Evolutionary conservation across 2,329 filamentous ascomycete species (phyloP), one percentile per base, ranked within the genome.

Genomic region (Arthroderma sp.): DNA sequence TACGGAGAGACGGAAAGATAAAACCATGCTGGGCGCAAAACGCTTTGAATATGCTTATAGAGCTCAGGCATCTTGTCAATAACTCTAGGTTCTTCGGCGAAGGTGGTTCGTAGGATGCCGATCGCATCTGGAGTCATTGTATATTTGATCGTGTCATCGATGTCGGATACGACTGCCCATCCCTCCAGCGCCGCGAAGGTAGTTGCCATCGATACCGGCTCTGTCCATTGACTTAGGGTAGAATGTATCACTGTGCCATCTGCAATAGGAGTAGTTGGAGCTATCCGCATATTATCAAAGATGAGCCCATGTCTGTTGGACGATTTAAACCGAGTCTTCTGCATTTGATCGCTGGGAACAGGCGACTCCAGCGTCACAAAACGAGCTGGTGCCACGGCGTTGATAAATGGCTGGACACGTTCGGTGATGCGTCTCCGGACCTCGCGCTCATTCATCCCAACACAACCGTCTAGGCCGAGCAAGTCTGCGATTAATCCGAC

Each of bases 101-200:
- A 95, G 0, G 89, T 96, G 42, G 82, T 82, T 39, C 77, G 74
- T 4, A 96, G 69, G 55, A 95, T 89, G 2, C 86, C 86, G 5
- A 83, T 72, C 0, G 86, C 80, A 41, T 85, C 82, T 37, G 80
- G 77, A 0, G 89, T 94, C 61, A 83, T 72, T 0, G 89, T 95
- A 53, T 88, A 69, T 65, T 96, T 95, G 69, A 96, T 94, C 0
- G 88, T 94, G 64, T 96, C 89, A 58, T 96, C 91, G 53, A 96
- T 77, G 56, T 96, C 89, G 34, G 83, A 89, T 51, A 95, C 80
- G 8, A 96, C 67, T 8, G 77, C 78, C 87, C 87, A 95, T 5
- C 89, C 88, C 40, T 83, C 77, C 0, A 82, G 76, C 11, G 77
- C 79, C 0, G 84, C 83, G 56, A 83, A 87, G 11, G 79, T 74